Evolutionary conservation across 768 basidiomycete species (phyloP), one percentile per base, ranked within the genome.

Genomic region (Lentinus tigrinus): DNA sequence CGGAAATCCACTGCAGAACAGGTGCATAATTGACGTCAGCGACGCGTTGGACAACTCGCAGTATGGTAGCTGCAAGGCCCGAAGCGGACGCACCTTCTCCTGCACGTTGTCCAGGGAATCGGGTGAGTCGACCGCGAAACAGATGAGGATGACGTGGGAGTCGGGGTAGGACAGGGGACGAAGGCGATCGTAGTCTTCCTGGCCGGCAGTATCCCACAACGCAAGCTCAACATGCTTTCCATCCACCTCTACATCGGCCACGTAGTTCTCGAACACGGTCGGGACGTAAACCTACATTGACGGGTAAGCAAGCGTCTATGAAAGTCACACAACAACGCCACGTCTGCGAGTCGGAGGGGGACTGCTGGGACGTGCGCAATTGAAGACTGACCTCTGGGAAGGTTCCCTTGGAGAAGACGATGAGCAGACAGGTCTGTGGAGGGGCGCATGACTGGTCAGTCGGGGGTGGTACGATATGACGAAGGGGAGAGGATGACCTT

Each of bases 231-330:
- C 95, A 72, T 95, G 93, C 79, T 96, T 98, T 66, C 93, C 93
- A 70, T 98, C 96, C 61, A 98, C 95, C 74, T 98, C 94, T 49
- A 98, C 95, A 74, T 98, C 95, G 66, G 96, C 96, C 55, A 97
- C 96, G 74, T 98, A 97, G 85, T 98, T 98, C 83, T 99, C 97
- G 67, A 98, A 99, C 51, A 99, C 97, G 58, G 97, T 99, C 49
- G 97, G 97, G 62, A 98, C 95, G 72, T 98, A 98, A 67, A 98
- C 97, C 96, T 98, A 65, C 7, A 31, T 51, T 40, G 26, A 40
- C 10, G 4, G 47, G 13, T 9, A 5, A 28, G 43, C 62, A 52
- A 57, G 61, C 52, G 57, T 59, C 56, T 52, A 16, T 47, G 28
- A 43, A 23, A 51, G 40, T 47, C 52, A 58, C 52, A 54, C 50